Conservation (phyloP, 78 protist genomes). For the Cyanophora paradoxa region DNA sequence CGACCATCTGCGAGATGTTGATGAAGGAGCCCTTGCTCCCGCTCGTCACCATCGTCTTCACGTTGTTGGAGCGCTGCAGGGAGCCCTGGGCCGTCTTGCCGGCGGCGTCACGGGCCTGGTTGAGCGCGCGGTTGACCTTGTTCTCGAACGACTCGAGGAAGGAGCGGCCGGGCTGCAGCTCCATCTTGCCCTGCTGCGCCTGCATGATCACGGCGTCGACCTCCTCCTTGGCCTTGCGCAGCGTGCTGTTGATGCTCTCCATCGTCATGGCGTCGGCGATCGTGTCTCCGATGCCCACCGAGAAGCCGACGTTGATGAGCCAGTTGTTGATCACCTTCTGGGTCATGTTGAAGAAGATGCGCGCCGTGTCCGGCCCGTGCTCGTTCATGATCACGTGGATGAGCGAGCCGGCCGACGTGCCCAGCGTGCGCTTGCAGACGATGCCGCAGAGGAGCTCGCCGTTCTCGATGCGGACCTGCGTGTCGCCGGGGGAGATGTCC, state of each 20-base stretch:
- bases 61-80: slow-evolving; percentile 54
- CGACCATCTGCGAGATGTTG: slow-evolving; percentile 98
- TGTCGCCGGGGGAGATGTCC: slow-evolving; percentile 60
- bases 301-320: slow-evolving; percentile 81
- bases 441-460: slow-evolving; percentile 87
- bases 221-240: slow-evolving; percentile 58
- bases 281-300: slow-evolving; percentile 93
- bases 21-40: slow-evolving; percentile 97
- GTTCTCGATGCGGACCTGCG: slow-evolving; percentile 72
- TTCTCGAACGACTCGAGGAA: slow-evolving; percentile 91
- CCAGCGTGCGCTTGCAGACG: slow-evolving; percentile 72
- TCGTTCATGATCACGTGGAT: slow-evolving; percentile 88
- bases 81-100: slow-evolving; percentile 42
- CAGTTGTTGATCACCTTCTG: slow-evolving; percentile 86
- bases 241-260: slow-evolving; percentile 44
- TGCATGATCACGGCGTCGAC: slow-evolving; percentile 57
- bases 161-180: slow-evolving; percentile 71
- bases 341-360: slow-evolving; percentile 62
- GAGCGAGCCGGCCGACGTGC: slow-evolving; percentile 52
- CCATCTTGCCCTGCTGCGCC: slow-evolving; percentile 35
- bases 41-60: slow-evolving; percentile 88
- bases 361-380: slow-evolving; percentile 77
- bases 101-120: slow-evolving; percentile 85
- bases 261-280: slow-evolving; percentile 84
- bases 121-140: slow-evolving; percentile 83